Percentiles rank a stretch among this genome's conserved stretches.
phyloP scores from a whole-genome alignment of 805 yeast genomes.

The Suhomyces sp. region DNA sequence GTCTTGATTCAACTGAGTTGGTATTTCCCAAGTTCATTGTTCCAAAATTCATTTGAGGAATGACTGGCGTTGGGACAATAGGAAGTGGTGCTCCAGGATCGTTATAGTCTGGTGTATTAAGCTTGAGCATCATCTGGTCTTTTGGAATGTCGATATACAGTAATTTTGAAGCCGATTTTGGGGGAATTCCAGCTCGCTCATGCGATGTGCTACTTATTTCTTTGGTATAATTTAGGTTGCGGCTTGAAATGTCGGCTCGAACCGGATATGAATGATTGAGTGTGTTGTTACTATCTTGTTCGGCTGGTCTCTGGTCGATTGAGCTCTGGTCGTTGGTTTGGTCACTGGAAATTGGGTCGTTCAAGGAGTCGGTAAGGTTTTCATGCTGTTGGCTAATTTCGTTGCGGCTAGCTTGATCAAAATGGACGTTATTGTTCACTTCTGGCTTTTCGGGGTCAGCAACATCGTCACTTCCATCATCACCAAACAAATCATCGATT shows the following conservation, averaged over 20 bases:
- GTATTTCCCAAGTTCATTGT: not conserved
- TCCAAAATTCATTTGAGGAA: constrained; percentile 21
- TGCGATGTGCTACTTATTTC: not conserved
- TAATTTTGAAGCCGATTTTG: not conserved
- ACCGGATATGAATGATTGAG: not conserved
- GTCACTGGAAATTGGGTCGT: not conserved
- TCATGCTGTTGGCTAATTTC: not conserved
- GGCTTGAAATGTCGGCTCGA: not conserved
- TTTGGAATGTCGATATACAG: constrained; percentile 50
- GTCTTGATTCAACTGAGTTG: not conserved
- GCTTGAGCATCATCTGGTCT: constrained; percentile 53
- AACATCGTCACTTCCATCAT: constrained; percentile 26
- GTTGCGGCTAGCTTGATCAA: not conserved
- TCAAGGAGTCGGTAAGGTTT: constrained; percentile 4
- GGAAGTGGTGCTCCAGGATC: constrained; percentile 89
- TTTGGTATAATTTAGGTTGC: not conserved
- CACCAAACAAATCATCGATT: constrained; percentile 33
- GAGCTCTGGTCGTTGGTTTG: not conserved
- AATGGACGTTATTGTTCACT: not conserved
- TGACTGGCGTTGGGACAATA: constrained; percentile 46
- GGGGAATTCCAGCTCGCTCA: not conserved
- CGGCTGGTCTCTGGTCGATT: not conserved
- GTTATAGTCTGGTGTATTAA: constrained; percentile 52
- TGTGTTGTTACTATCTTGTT: not conserved
- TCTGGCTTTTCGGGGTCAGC: not conserved